phyloP scores from a whole-genome alignment of 192 early-diverging fungal genomes.

The Funneliformis geosporum region DNA sequence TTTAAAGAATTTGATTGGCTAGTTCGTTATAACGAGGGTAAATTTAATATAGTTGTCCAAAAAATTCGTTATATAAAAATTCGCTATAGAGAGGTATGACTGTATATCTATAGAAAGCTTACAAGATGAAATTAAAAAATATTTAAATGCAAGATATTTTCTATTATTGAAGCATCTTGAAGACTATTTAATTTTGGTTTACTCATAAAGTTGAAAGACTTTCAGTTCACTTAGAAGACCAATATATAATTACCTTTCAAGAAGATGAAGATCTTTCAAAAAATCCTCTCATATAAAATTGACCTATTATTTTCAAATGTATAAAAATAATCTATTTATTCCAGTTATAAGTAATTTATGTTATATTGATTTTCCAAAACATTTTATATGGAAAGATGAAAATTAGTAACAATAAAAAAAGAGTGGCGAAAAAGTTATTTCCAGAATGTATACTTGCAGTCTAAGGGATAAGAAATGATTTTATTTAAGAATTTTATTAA shows the following conservation, averaged over 20 bases:
- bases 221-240: slow-evolving; percentile 28
- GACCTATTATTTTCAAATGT: slow-evolving; percentile 20
- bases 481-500: slow-evolving; percentile 28
- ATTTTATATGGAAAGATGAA: slow-evolving; percentile 11
- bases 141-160: slow-evolving; percentile 37
- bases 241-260: slow-evolving; percentile 27
- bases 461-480: slow-evolving; percentile 31
- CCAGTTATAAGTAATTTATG: background rate
- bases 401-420: background rate
- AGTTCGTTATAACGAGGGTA: no score
- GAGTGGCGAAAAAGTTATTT: background rate
- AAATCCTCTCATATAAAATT: background rate
- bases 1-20: no score
- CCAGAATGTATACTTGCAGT: slow-evolving; percentile 10
- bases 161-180: background rate
- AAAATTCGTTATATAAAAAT: no score
- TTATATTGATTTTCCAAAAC: slow-evolving; percentile 23
- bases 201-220: slow-evolving; percentile 16
- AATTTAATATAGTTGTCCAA: no score
- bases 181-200: no score
- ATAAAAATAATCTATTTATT: background rate
- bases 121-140: slow-evolving; percentile 16
- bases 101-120: no score
- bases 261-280: background rate
- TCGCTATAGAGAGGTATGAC: no score